Evolutionary conservation across 495 filamentous ascomycete genomes (phyloP).

Genomic region (Pyrenopolyporus hunteri): DNA sequence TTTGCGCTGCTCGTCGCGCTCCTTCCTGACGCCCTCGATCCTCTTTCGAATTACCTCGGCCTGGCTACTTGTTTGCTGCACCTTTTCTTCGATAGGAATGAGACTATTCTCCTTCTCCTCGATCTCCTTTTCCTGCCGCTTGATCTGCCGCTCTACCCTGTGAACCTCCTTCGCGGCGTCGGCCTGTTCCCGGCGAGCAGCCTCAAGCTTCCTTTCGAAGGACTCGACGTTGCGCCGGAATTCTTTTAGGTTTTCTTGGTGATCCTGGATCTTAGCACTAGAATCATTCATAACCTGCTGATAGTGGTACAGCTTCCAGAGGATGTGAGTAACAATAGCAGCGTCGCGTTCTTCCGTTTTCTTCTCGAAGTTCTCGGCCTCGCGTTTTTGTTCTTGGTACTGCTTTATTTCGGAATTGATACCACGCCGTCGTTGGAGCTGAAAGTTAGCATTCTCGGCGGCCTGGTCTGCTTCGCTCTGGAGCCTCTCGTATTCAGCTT

Average conservation of each 20-base stretch:
- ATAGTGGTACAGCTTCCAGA: constrained; percentile 98
- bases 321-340: constrained; percentile 89
- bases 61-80: constrained; percentile 76
- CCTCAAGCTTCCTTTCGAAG: constrained; percentile 80
- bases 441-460: constrained; percentile 82
- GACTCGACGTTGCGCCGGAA: constrained; percentile 85
- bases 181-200: constrained; percentile 84
- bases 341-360: constrained; percentile 90
- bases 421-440: constrained; percentile 83
- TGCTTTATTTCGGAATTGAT: constrained; percentile 99
- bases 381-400: constrained; percentile 95
- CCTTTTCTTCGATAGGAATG: constrained; percentile 91
- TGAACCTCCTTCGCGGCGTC: constrained; percentile 77
- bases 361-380: constrained; percentile 87
- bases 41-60: constrained; percentile 68
- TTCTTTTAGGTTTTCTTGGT: constrained; percentile 96
- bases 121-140: constrained; percentile 84
- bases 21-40: constrained; percentile 73
- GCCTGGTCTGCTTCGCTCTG: constrained; percentile 86
- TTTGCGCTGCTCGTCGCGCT: constrained; percentile 70
- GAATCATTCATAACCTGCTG: constrained; percentile 92
- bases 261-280: constrained; percentile 85
- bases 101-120: constrained; percentile 84
- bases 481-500: constrained; percentile 89
- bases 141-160: constrained; percentile 82